Evolutionary conservation across 306 rosid genomes (phyloP).

Genomic region (Quercus aquifolioides): DNA sequence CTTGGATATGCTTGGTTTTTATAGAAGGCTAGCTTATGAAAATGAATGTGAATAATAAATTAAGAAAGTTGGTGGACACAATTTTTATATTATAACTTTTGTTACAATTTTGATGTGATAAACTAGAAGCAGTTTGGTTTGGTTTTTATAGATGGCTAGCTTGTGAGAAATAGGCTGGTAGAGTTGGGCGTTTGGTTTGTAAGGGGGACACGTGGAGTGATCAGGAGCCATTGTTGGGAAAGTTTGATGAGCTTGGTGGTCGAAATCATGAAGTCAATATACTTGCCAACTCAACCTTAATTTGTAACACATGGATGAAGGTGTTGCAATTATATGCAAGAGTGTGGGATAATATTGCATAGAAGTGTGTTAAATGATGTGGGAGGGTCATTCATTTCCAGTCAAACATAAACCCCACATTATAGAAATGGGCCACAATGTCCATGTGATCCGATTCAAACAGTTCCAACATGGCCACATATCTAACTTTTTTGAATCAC

Average conservation of each 20-base stretch:
- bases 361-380: conserved; percentile 18
- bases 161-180: neutral
- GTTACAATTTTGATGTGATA: no score
- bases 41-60: neutral
- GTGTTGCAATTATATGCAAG: conserved; percentile 18
- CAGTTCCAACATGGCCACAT: neutral
- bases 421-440: conserved; percentile 5
- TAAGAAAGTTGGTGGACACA: no score
- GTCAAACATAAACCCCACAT: conserved; percentile 28
- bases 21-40: neutral
- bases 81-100: no score
- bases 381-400: neutral
- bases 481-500: neutral
- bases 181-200: neutral
- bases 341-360: conserved; percentile 9
- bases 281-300: conserved; percentile 31
- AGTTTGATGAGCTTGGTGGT: conserved; percentile 17
- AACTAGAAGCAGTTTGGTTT: conserved; percentile 10
- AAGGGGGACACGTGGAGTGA: conserved; percentile 13
- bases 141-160: conserved; percentile 3
- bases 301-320: neutral
- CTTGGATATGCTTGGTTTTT: conserved; percentile 29
- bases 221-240: neutral
- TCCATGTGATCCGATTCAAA: neutral
- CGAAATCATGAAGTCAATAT: conserved; percentile 26